Base-by-base conservation (phyloP, 177 flowering plant species). In the Telopea speciosissima region DNA sequence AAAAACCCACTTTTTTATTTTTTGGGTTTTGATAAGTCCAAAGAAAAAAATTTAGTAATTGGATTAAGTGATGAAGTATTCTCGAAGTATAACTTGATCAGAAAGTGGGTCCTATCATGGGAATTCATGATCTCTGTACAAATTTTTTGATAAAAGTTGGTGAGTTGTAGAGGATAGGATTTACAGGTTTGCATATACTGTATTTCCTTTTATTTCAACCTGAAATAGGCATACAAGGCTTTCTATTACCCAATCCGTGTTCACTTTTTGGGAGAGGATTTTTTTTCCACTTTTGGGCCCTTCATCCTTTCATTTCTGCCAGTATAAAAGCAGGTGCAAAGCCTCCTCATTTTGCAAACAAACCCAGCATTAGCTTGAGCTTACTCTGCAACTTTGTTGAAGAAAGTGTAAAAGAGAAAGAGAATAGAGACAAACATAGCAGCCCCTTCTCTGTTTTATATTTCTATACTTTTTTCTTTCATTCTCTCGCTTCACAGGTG, bases 261-360 rank as follows among this genome's bases (percentile, higher is more conserved):
- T 60, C 70, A 8, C 71, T 73, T 52, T n/a, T n/a, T n/a, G n/a
- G n/a, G n/a, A n/a, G n/a, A n/a, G n/a, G n/a, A n/a, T n/a, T n/a
- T n/a, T n/a, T n/a, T n/a, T n/a, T n/a, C n/a, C n/a, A n/a, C n/a
- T n/a, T n/a, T n/a, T 54, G 49, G 68, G 23, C 26, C 72, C 77
- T 65, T 67, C 65, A 66, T 61, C 36, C 25, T 19, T 19, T 66
- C 56, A 11, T 73, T 36, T 36, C 40, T 36, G 8, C 40, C 40
- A 36, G 81, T 78, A 75, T 83, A 81, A 74, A 82, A 81, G 80
- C 78, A 75, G 82, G 73, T 65, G n/a, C 74, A 73, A 69, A 74
- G 74, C 80, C 69, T 70, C 40, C 70, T n/a, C 62, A 63, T 77
- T 71, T 79, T 74, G 28, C 71, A 73, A 67, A 67, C 58, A 45